Evolutionary conservation across 2,329 filamentous ascomycete species (phyloP).

Genomic region (Epichloe bromicola): DNA sequence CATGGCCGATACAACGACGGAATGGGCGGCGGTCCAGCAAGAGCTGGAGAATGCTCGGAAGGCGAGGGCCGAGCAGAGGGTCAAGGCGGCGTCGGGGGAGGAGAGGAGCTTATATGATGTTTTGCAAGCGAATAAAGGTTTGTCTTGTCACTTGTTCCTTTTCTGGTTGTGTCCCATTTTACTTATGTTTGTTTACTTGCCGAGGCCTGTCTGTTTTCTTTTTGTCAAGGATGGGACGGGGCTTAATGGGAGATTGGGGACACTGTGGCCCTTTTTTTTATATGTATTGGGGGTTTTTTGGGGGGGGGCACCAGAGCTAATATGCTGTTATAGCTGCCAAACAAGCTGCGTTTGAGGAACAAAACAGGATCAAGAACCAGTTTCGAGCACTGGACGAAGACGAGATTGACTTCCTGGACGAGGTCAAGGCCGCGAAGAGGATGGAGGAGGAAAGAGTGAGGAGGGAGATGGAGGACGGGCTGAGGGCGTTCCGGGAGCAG

Average conservation of each 20-base stretch:
- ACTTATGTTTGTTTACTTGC: no score
- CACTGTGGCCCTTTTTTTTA: neutral
- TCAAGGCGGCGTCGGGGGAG: slow-evolving; percentile 25
- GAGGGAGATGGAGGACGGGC: slow-evolving; percentile 42
- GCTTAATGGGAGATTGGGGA: no score
- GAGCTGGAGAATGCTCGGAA: slow-evolving; percentile 49
- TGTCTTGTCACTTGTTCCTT: neutral
- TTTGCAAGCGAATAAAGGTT: slow-evolving; percentile 71
- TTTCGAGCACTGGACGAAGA: slow-evolving; percentile 68
- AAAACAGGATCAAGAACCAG: slow-evolving; percentile 58
- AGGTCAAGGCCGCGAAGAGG: slow-evolving; percentile 35
- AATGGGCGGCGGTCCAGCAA: slow-evolving; percentile 52
- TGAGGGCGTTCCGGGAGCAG: slow-evolving; percentile 41
- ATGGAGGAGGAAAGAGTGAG: slow-evolving; percentile 40
- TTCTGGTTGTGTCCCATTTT: neutral
- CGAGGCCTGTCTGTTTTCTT: neutral
- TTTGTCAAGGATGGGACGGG: neutral
- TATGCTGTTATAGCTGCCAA: slow-evolving; percentile 46
- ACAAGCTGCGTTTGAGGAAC: slow-evolving; percentile 70
- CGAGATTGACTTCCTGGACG: slow-evolving; percentile 62
- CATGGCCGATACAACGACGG: slow-evolving; percentile 20
- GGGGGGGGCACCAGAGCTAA: no score
- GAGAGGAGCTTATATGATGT: slow-evolving; percentile 60
- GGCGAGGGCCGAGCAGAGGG: slow-evolving; percentile 37
- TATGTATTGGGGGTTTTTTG: neutral